phyloP scores from a whole-genome alignment of 169 alveolate species.

The Blepharisma undulans region DNA sequence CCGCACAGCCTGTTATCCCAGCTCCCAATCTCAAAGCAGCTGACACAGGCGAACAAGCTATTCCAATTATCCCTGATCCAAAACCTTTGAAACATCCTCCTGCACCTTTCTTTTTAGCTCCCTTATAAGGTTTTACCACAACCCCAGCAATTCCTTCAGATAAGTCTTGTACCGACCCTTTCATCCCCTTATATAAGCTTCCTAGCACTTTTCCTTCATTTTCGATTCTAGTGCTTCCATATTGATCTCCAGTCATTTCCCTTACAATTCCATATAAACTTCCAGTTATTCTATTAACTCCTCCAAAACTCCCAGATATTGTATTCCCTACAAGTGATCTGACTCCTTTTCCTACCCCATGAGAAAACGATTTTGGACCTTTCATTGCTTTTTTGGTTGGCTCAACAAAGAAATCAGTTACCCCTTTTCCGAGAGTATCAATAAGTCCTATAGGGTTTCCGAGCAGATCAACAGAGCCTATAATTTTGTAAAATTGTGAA shows the following conservation, averaged over 20 bases:
- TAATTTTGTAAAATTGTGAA: constrained; percentile 65
- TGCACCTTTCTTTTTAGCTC: constrained; percentile 74
- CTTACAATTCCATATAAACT: constrained; percentile 61
- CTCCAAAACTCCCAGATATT: constrained; percentile 70
- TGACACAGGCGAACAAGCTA: constrained; percentile 73
- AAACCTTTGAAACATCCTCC: constrained; percentile 76
- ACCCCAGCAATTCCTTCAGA: constrained; percentile 72
- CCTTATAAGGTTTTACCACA: constrained; percentile 65
- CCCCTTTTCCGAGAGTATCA: constrained; percentile 81
- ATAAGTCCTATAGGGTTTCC: constrained; percentile 84
- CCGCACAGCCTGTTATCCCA: constrained; percentile 63
- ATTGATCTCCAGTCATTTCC: constrained; percentile 43
- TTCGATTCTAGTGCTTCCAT: background rate
- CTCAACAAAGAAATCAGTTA: constrained; percentile 75
- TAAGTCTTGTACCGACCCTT: constrained; percentile 75
- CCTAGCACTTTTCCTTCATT: constrained; percentile 28
- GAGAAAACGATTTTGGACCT: constrained; percentile 79
- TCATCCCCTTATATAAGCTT: constrained; percentile 44
- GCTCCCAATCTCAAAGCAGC: constrained; percentile 65
- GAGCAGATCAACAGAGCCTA: constrained; percentile 72
- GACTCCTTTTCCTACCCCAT: constrained; percentile 80
- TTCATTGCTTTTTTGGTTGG: constrained; percentile 74
- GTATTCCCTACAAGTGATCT: constrained; percentile 58
- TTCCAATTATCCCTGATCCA: constrained; percentile 69
- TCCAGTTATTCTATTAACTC: constrained; percentile 74